Base-by-base conservation (phyloP, 345 rosid genomes). In the Barbarea vulgaris region DNA sequence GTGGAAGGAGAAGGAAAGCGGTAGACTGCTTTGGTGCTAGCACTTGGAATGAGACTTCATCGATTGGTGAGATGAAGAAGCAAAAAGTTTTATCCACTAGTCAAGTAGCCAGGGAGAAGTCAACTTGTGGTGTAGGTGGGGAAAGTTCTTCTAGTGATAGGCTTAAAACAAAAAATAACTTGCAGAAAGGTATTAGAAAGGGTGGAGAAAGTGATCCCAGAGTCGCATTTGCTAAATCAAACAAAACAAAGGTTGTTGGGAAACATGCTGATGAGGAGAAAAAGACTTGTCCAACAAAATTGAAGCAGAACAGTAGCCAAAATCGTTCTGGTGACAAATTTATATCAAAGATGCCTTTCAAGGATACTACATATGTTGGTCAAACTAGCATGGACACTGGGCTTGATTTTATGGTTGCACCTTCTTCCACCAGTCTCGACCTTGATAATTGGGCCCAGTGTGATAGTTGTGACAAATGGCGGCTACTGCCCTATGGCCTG, bases 381-480 rank as follows among this genome's bases (percentile, higher is more conserved):
- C 73, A 78, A 64, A 54, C 50, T 13, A 54, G 60, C 15, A 36
- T 58, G 48, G 84, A 61, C 57, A 70, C 39, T 81, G 73, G 67
- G 65, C 22, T 52, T 79, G 83, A 64, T 71, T 57, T 79, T 70
- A 70, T 75, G 56, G 74, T 63, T 67, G 70, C 69, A 56, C 75
- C 84, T 54, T 57, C 80, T 64, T 79, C 77, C 52, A 66, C 51
- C 24, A 60, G 41, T 80, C 75, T 77, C 53, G 81, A 81, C 41
- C 34, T 78, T 28, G 88, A 85, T 27, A 57, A 69, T 64, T 91
- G 97, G 97, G 97, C 78, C 24, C 51, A 61, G 14, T 89, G 96
- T 80, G 91, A 88, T 69, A 70, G 28, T 10, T 91, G 97, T 80
- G 63, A 82, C 68, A 84, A n/a, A 48, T 89, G 96, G 97, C 88